These are phyloP conservation scores for Chaetomiaceae sp. DNA, from an alignment of 2,329 filamentous ascomycete genomes.

Conservation along the genomic window DNA sequence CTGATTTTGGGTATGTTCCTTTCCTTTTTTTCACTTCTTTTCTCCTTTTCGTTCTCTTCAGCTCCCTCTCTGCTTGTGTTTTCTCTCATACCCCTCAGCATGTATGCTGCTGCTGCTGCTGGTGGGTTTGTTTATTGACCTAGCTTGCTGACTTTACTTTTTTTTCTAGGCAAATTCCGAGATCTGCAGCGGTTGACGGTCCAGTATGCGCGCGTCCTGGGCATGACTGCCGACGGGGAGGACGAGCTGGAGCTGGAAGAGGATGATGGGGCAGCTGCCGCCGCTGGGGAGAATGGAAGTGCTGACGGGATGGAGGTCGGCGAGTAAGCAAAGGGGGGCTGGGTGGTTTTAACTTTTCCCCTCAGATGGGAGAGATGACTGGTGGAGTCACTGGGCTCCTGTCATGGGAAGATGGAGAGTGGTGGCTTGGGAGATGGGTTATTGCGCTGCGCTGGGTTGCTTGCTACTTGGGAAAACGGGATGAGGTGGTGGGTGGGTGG, in stretches of 20 bases:
- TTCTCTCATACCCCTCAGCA: too few relatives aligned
- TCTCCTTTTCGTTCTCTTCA: background rate
- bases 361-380: too few relatives aligned
- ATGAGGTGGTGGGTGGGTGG: too few relatives aligned
- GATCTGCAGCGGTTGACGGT: slow-evolving; percentile 93
- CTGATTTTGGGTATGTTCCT: slow-evolving; percentile 75
- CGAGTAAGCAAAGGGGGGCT: too few relatives aligned
- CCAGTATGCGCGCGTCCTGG: slow-evolving; percentile 82
- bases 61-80: background rate
- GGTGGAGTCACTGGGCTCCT: too few relatives aligned
- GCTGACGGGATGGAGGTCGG: too few relatives aligned
- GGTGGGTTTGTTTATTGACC: background rate
- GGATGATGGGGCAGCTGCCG: background rate
- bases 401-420: too few relatives aligned
- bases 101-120: too few relatives aligned
- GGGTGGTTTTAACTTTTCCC: too few relatives aligned
- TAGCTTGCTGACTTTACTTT: background rate
- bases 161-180: slow-evolving; percentile 84
- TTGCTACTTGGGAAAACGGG: too few relatives aligned
- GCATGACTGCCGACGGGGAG: slow-evolving; percentile 48
- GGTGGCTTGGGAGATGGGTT: too few relatives aligned
- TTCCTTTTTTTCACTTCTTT: background rate
- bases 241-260: slow-evolving; percentile 36
- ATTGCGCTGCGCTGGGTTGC: too few relatives aligned
- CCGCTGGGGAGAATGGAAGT: background rate